Conservation (phyloP, 139 green algal species). For the Nannochloris sp. region DNA sequence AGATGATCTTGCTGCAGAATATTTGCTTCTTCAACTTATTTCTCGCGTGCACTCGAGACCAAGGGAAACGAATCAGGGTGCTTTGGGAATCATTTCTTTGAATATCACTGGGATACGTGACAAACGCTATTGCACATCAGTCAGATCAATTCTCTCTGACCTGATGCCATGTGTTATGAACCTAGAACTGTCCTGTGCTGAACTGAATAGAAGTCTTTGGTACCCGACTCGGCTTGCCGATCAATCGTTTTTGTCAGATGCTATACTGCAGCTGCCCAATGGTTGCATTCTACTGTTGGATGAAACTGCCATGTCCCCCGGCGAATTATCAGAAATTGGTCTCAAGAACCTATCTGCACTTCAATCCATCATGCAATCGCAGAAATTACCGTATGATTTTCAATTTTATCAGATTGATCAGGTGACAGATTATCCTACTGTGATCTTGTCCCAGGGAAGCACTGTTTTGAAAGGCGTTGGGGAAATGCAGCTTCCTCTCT, state of each 20-base stretch:
- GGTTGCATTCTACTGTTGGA: constrained; percentile 59
- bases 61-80: background rate
- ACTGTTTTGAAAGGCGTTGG: constrained; percentile 33
- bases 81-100: constrained; percentile 26
- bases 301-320: constrained; percentile 49
- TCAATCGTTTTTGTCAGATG: constrained; percentile 14
- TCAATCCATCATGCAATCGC: constrained; percentile 26
- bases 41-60: background rate
- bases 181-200: constrained; percentile 17
- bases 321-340: constrained; percentile 42
- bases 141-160: constrained; percentile 16
- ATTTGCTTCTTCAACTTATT: constrained; percentile 48
- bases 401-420: constrained; percentile 53
- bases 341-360: constrained; percentile 46
- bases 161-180: constrained; percentile 12
- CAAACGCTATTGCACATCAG: background rate
- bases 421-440: constrained; percentile 38
- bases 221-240: constrained; percentile 21
- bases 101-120: constrained; percentile 27
- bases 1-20: constrained; percentile 66
- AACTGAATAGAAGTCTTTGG: constrained; percentile 31
- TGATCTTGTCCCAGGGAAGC: constrained; percentile 39
- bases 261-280: constrained; percentile 47
- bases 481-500: constrained; percentile 30
- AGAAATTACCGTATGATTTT: constrained; percentile 62